Percentiles rank a stretch among this genome's conserved stretches.
Conservation (phyloP, 441 rosid species). For the Hura crepitans region DNA sequence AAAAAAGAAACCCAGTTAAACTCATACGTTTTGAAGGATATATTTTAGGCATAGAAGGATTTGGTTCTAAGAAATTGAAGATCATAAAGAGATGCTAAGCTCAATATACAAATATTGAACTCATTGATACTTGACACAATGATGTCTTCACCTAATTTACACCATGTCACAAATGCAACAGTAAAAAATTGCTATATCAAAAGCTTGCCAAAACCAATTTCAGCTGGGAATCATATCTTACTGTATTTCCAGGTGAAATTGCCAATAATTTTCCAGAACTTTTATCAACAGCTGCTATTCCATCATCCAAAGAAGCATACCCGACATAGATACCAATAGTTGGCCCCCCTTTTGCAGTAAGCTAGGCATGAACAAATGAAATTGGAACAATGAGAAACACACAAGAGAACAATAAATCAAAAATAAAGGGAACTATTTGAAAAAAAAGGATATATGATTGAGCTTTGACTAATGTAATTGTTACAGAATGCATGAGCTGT, state of each 20-base stretch:
- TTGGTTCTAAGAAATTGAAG: background rate
- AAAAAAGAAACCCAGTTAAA: background rate
- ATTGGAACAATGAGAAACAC: slow-evolving; percentile 14
- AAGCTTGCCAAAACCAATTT: slow-evolving; percentile 7
- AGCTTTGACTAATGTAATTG: background rate
- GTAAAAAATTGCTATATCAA: slow-evolving; percentile 1
- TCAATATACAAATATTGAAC: no score
- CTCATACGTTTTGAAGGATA: background rate
- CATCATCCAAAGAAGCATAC: slow-evolving; percentile 54
- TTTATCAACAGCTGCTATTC: slow-evolving; percentile 55
- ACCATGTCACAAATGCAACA: background rate
- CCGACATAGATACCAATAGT: slow-evolving; percentile 63
- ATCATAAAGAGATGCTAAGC: background rate
- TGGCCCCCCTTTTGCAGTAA: slow-evolving; percentile 85
- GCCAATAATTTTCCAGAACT: slow-evolving; percentile 66
- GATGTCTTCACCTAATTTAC: background rate
- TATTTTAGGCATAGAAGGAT: background rate
- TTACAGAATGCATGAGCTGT: no score
- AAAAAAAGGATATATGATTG: background rate
- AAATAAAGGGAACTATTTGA: background rate
- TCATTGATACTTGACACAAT: background rate
- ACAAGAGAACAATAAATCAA: slow-evolving; percentile 11
- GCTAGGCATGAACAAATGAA: slow-evolving; percentile 37
- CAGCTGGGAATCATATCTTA: slow-evolving; percentile 35
- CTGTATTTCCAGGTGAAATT: slow-evolving; percentile 85